Percentiles rank a stretch among this genome's conserved stretches.
Conservation (phyloP, 129 eudicot species). For the Saposhnikovia divaricata region DNA sequence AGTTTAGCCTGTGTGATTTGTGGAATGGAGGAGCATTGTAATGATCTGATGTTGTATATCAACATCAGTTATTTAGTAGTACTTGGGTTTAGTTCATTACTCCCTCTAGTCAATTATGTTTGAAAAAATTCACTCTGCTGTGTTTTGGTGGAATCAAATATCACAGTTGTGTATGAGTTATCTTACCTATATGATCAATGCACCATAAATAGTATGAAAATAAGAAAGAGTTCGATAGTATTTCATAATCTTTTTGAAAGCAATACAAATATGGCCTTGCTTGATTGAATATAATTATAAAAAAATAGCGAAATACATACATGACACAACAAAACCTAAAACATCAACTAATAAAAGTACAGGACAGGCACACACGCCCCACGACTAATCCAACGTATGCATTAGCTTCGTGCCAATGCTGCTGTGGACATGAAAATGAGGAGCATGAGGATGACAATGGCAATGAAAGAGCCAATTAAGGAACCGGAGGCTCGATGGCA, state of each 20-base stretch:
- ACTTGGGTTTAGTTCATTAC: neutral
- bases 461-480: conserved; percentile 3
- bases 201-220: neutral
- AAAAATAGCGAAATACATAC: conserved; percentile 1
- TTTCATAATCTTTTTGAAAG: neutral
- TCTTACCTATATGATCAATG: neutral
- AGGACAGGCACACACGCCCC: neutral
- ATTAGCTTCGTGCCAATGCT: conserved; percentile 1
- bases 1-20: too few species aligned
- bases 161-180: neutral
- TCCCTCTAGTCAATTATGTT: neutral
- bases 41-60: too few species aligned
- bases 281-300: neutral
- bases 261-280: neutral
- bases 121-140: neutral
- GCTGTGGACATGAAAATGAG: conserved; percentile 6
- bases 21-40: too few species aligned
- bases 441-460: conserved; percentile 3
- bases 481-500: neutral
- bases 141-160: neutral
- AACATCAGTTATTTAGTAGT: neutral
- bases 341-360: neutral
- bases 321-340: neutral
- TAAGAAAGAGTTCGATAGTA: neutral
- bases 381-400: neutral